phyloP scores from a whole-genome alignment of 352 stramenopile genomes.

The Elongisporangium undulatum region DNA sequence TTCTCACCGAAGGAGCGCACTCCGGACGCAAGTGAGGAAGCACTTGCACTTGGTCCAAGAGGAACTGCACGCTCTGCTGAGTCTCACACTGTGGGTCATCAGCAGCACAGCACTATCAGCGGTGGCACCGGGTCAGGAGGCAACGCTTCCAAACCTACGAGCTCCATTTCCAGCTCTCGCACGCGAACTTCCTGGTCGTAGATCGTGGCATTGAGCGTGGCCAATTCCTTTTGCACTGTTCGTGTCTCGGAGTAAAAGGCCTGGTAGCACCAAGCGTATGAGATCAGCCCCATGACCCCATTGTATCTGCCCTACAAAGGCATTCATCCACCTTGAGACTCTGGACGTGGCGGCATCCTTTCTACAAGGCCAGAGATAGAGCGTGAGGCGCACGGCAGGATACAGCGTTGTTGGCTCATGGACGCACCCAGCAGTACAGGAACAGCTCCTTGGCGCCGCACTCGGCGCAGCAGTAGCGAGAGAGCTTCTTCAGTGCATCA shows the following conservation, averaged over 20 bases:
- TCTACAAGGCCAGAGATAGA: constrained; percentile 20
- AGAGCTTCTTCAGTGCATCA: constrained; percentile 41
- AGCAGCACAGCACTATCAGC: not conserved
- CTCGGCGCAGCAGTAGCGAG: constrained; percentile 50
- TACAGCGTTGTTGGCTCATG: not conserved
- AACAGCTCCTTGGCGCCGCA: constrained; percentile 60
- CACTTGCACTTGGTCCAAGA: constrained; percentile 25
- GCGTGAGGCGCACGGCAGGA: not conserved
- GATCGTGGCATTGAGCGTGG: constrained; percentile 51
- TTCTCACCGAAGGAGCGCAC: not conserved
- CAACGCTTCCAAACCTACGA: constrained; percentile 22
- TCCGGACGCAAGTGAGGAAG: constrained; percentile 19
- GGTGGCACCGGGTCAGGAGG: not conserved
- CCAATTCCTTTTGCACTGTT: constrained; percentile 41
- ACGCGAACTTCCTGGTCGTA: constrained; percentile 58
- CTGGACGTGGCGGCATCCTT: constrained; percentile 68
- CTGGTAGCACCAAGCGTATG: constrained; percentile 11
- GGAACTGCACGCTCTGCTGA: constrained; percentile 42
- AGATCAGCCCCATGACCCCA: no score
- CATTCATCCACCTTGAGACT: constrained; percentile 57
- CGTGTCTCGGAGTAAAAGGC: constrained; percentile 56
- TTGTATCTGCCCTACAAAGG: no score
- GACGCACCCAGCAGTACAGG: constrained; percentile 59
- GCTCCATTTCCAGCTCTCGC: constrained; percentile 34
- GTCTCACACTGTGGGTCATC: constrained; percentile 49